Evolutionary conservation across 495 filamentous ascomycete genomes (phyloP), one percentile per base, ranked within the genome.

Genomic region (Astrothelium macrocarpum): DNA sequence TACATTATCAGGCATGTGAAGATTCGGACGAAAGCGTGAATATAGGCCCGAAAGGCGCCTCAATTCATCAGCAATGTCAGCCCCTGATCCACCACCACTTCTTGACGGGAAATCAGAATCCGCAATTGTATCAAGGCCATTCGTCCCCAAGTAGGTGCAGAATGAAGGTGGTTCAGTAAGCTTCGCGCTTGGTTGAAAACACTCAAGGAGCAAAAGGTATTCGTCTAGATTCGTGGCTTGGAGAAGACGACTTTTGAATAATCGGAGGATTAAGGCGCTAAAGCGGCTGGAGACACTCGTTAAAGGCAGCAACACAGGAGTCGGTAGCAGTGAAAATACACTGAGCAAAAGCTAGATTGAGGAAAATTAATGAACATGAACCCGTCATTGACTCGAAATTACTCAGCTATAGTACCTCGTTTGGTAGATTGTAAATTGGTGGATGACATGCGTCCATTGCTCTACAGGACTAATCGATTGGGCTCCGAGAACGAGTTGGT

Each of bases 161-260:
- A 82, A 85, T 1, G 88, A 81, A 53, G 84, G 85, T 1, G 88
- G 85, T 59, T 86, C 85, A 14, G 79, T 84, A 32, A 88, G 74
- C 71, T 84, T 86, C n/a, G 81, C 82, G 65, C 77, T 82, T 0
- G 89, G 89, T 66, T 87, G 87, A 70, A 85, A 91, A 76, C 87
- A 89, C 77, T 91, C 88, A 16, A 94, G 80, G 23, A 91, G 84
- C 31, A 91, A 73, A 45, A 82, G 78, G 70, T 87, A 83, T 61
- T 85, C 82, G 20, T 80, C 73, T 18, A 87, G 74, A 10, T 78
- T 73, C 2, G 84, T 78, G 28, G 83, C 82, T 23, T 78, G 67
- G 36, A 83, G 73, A 18, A 92, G 79, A 49, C 90, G 85, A 29
- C 80, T 74, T 65, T 88, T 84, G 26, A 91, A 72, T 53, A 92